Conservation (phyloP, 306 rosid genomes). For the Cajanus cajan region DNA sequence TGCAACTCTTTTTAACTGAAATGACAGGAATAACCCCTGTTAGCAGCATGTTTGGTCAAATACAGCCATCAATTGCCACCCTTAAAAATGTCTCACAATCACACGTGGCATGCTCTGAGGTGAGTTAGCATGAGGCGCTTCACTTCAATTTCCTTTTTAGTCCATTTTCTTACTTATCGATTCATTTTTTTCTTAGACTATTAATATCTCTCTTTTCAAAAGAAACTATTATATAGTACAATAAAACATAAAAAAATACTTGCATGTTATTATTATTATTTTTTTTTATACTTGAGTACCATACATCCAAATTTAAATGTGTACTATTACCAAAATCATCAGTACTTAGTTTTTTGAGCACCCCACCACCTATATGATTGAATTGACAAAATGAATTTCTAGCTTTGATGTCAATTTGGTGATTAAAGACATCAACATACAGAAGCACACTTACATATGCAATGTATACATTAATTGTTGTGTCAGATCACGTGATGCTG, state of each 20-base stretch:
- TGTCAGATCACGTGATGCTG: neutral
- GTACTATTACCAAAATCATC: neutral
- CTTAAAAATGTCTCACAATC: neutral
- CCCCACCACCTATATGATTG: neutral
- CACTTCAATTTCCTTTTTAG: constrained; percentile 14
- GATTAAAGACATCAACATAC: neutral
- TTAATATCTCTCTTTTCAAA: neutral
- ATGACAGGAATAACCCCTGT: constrained; percentile 18
- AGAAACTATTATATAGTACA: neutral
- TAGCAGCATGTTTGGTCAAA: constrained; percentile 26
- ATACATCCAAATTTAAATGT: neutral
- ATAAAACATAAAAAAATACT: neutral
- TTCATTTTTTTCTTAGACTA: neutral
- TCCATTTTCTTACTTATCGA: neutral
- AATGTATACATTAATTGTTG: neutral
- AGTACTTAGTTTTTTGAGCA: neutral
- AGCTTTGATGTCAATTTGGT: neutral
- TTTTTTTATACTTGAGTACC: neutral
- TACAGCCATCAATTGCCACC: constrained; percentile 4
- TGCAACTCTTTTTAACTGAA: neutral
- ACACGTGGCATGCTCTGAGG: neutral
- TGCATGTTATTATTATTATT: neutral
- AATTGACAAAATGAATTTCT: neutral
- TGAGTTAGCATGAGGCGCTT: neutral
- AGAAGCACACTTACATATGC: neutral